Conservation (phyloP, 768 basidiomycete species). For the Trametes sanguinea region DNA sequence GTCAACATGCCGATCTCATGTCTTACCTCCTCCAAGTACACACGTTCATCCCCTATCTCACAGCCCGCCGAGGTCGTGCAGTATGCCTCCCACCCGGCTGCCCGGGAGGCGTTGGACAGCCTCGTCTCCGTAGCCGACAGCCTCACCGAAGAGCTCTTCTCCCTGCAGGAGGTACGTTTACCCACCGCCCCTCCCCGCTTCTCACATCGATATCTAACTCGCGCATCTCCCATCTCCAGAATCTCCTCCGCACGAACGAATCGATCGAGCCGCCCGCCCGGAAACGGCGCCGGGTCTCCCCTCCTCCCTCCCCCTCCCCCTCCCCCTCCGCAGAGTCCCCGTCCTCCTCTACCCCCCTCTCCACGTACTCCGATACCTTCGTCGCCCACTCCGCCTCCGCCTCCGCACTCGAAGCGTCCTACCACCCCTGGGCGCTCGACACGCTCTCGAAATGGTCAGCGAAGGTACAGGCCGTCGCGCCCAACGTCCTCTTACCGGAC, state of each 20-base stretch:
- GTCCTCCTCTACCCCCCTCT: slow-evolving; percentile 35
- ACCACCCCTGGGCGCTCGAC: slow-evolving; percentile 72
- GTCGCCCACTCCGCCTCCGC: slow-evolving; percentile 34
- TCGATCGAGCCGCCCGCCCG: slow-evolving; percentile 49
- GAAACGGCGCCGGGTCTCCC: slow-evolving; percentile 54
- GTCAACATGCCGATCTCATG: not conserved
- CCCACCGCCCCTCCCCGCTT: not conserved
- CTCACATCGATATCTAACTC: not conserved
- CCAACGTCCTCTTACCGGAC: slow-evolving; percentile 69
- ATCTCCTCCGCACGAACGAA: slow-evolving; percentile 44
- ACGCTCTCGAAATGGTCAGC: slow-evolving; percentile 93
- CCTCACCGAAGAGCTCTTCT: slow-evolving; percentile 67
- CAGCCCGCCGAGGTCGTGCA: slow-evolving; percentile 38
- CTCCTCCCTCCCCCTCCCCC: slow-evolving; percentile 9
- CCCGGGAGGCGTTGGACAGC: slow-evolving; percentile 47
- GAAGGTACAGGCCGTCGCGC: slow-evolving; percentile 92
- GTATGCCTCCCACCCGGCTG: slow-evolving; percentile 37
- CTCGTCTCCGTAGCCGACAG: slow-evolving; percentile 61
- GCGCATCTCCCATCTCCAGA: slow-evolving; percentile 2
- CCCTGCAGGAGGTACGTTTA: slow-evolving; percentile 62
- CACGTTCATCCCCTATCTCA: slow-evolving; percentile 28
- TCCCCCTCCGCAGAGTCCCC: slow-evolving; percentile 32
- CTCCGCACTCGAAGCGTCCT: slow-evolving; percentile 37
- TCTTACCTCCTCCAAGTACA: slow-evolving; percentile 20
- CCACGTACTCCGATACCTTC: slow-evolving; percentile 20